Base-by-base conservation (phyloP, 306 rosid genomes). In the Cicer pinnatifidum region DNA sequence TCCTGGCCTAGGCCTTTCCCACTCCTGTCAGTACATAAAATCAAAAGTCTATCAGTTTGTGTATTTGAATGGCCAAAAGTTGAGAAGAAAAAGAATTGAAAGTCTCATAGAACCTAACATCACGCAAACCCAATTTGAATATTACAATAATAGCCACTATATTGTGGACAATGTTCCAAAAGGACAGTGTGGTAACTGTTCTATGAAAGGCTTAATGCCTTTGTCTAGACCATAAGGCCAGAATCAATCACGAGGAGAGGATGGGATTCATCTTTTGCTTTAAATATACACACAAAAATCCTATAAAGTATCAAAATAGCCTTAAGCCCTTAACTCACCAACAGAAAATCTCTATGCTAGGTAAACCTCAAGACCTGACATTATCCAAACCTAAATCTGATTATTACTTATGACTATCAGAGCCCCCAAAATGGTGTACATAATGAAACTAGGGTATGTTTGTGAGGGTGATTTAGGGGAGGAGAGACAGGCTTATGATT, bases 1-100 rank as follows among this genome's bases (percentile, higher is more conserved):
- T 65, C 88, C 88, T 19, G 88, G 88, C 77, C 39, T 84, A 7
- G 88, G 85, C 54, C 56, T 81, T 38, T 78, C 83, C 85, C 88
- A 84, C 63, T 84, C 88, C 88, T 84, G 63, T 63, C 53, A 43
- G 40, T 6, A 67, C 16, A 68, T 20, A 63, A 7, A 76, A 59
- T 35, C 41, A 67, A 56, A 44, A 56, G 63, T 44, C 58, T 4
- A 77, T 57, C 58, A 77, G 58, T 57, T 47, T 9, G 33, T 16
- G 71, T 11, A 40, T 41, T 48, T 15, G 57, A 78, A 44, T 51
- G n/a, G 1, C 73, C 11, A 53, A 43, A n/a, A 66, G 16, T 60
- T 60, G 2, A 59, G 35, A 67, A 60, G 50, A 28, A 48, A 48
- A 43, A 50, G 33, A 63, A 8, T 35, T 44, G 52, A 71, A 33